A percentile compares a stretch with the other conserved stretches of the same genome.
phyloP scores from a whole-genome alignment of 768 basidiomycete genomes.

The Psilocybe azurescens region DNA sequence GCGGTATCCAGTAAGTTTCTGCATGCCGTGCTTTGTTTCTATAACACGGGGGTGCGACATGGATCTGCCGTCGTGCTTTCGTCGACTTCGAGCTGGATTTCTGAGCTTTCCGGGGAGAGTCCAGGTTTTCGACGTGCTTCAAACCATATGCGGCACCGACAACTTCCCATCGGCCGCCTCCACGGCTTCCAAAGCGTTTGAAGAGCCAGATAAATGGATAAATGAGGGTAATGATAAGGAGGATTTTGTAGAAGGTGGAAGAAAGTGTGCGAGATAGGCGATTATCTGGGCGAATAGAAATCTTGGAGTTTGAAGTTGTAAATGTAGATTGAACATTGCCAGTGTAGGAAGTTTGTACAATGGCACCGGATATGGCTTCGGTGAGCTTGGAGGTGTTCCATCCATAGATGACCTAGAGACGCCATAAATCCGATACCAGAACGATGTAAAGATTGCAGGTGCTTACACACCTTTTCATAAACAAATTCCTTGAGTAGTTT shows the following conservation, averaged over 20 bases:
- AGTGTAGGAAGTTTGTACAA: constrained; percentile 40
- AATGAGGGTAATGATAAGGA: constrained; percentile 69
- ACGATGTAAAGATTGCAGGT: neutral
- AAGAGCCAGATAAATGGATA: constrained; percentile 83
- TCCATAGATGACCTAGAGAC: constrained; percentile 40
- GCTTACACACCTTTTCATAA: constrained; percentile 57
- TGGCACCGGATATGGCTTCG: constrained; percentile 40
- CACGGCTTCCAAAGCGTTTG: constrained; percentile 61
- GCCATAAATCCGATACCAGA: neutral
- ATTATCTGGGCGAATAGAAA: constrained; percentile 71
- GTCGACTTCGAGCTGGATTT: neutral
- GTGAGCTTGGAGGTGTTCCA: constrained; percentile 47
- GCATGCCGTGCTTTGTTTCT: constrained; percentile 33
- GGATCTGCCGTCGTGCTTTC: neutral
- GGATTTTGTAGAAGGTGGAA: constrained; percentile 66
- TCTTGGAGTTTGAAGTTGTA: constrained; percentile 41
- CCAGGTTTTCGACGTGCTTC: constrained; percentile 43
- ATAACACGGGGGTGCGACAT: constrained; percentile 16
- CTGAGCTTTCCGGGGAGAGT: neutral
- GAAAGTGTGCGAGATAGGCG: constrained; percentile 65
- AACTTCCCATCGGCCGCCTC: constrained; percentile 76
- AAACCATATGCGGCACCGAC: constrained; percentile 77
- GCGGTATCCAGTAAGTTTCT: constrained; percentile 53
- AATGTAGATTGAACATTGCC: constrained; percentile 50
- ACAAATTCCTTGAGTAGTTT: constrained; percentile 78